Percentiles rank a stretch among this genome's conserved stretches.
Evolutionary conservation across 2,329 filamentous ascomycete species (phyloP).

Genomic region (Ophiostoma novo-ulmi): DNA sequence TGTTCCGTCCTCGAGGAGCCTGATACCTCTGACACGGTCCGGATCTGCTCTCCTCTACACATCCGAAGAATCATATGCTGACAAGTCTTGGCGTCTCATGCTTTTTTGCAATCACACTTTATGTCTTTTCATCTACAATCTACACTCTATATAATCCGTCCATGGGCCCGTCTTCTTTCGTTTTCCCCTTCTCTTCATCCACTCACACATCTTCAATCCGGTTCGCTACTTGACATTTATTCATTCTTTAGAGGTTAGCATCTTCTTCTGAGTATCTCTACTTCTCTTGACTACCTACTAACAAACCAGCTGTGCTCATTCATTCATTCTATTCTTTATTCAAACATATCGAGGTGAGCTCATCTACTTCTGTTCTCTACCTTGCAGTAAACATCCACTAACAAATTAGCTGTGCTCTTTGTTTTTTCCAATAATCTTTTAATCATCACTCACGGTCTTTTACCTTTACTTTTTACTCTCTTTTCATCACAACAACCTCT

Average conservation of each 20-base stretch:
- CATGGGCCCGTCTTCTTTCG: constrained; percentile 22
- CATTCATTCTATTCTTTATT: constrained; percentile 38
- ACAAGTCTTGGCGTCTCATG: constrained; percentile 13
- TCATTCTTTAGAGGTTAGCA: constrained; percentile 45
- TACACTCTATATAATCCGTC: constrained; percentile 9
- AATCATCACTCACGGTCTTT: constrained; percentile 3
- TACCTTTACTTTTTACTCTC: constrained; percentile 27
- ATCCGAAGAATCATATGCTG: constrained; percentile 27
- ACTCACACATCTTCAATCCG: constrained; percentile 32
- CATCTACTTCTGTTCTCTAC: constrained; percentile 32
- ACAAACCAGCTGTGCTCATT: constrained; percentile 45
- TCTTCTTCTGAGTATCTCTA: not conserved
- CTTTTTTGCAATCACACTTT: constrained; percentile 15
- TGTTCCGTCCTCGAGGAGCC: constrained; percentile 32
- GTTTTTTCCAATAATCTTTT: constrained; percentile 1
- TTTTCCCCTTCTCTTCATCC: constrained; percentile 35
- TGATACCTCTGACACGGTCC: constrained; percentile 39
- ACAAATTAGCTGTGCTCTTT: constrained; percentile 5
- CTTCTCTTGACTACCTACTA: not conserved
- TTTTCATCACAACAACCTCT: not conserved
- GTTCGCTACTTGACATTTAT: constrained; percentile 36
- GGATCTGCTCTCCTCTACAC: constrained; percentile 33
- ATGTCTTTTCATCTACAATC: not conserved
- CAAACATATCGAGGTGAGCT: constrained; percentile 40
- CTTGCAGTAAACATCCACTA: not conserved